Evolutionary conservation across 2,329 filamentous ascomycete species (phyloP).

Genomic region (Pseudogymnoascus sp.): DNA sequence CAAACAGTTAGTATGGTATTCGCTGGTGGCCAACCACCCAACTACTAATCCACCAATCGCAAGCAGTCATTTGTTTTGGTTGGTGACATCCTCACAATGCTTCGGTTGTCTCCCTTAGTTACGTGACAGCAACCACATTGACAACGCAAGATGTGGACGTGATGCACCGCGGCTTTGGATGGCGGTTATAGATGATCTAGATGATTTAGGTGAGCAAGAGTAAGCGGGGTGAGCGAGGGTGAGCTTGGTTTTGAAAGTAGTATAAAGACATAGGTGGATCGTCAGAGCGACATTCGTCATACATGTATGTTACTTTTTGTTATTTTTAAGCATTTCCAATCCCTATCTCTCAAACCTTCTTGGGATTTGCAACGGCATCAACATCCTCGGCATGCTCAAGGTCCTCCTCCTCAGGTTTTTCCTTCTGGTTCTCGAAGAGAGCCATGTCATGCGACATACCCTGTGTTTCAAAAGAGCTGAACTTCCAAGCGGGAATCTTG

Average conservation of each 20-base stretch:
- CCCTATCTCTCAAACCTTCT: not conserved
- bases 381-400: not conserved
- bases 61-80: not conserved
- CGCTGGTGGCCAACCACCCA: not conserved
- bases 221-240: not conserved
- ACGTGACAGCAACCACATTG: too few relatives aligned
- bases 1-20: not conserved
- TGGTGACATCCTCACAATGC: not conserved
- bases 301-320: not conserved
- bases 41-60: not conserved
- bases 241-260: not conserved
- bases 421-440: not conserved
- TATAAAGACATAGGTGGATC: not conserved
- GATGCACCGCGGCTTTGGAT: not conserved
- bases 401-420: not conserved
- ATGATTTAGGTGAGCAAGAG: not conserved
- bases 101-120: not conserved
- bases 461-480: not conserved
- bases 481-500: constrained; percentile 4
- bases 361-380: not conserved
- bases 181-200: not conserved
- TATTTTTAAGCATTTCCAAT: not conserved
- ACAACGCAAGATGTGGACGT: too few relatives aligned
- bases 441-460: not conserved
- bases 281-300: too few relatives aligned